Evolutionary conservation across 2,329 filamentous ascomycete genomes (phyloP), one percentile per base, ranked within the genome.

Genomic region (Whalleya microplaca): DNA sequence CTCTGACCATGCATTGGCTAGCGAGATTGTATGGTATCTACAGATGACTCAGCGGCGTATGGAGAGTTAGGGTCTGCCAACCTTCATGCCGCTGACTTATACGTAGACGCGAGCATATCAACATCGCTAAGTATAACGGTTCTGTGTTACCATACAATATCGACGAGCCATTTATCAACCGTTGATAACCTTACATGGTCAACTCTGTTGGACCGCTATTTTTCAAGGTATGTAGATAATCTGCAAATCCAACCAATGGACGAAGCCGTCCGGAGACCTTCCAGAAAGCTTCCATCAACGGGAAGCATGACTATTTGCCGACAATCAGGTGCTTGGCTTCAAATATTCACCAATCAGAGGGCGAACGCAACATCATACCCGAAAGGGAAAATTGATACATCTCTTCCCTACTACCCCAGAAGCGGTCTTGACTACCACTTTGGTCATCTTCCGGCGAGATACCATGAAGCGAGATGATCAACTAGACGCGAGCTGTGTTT

Each of bases 331-430:
- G 8, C 8, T 37, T 37, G 4, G 3, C 14, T 12, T 16, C 9
- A 12, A 37, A 12, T 12, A 62, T 59, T 53, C 51, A 23, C 59
- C 56, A 59, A 62, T 55, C 18, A 54, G 21, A 16, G 23, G 29
- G 16, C 18, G 37, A 55, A 20, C 59, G 59, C 59, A 62, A 21
- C 53, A 59, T 59, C 8, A 4, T 37, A 50, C 59, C 59, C 6
- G 40, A 59, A 59, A 47, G 48, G 59, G 56, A 47, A 59, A 62
- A 41, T n/a, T 27, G 23, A 19, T 51, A 40, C 21, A 40, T 12
- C 16, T 18, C 42, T 29, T 21, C 27, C n/a, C 29, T 12, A 37
- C 18, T 29, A 40, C 41, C 44, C 50, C 16, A 43, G 32, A 12
- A 8, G 10, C 4, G 32, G 9, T 12, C 14, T 37, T 37, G 14